phyloP scores from a whole-genome alignment of 768 basidiomycete species.

The Panus rudis region DNA sequence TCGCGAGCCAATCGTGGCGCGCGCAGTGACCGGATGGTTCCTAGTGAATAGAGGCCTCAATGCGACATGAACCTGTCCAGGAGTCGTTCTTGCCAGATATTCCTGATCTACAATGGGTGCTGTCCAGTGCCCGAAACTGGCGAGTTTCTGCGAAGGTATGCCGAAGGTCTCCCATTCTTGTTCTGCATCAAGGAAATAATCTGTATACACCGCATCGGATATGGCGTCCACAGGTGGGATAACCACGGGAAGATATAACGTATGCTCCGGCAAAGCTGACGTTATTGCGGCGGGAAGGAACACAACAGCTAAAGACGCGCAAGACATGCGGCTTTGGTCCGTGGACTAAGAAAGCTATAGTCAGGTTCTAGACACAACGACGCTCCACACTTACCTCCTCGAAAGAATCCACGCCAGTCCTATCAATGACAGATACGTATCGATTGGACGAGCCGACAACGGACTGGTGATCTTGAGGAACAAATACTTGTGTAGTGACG shows the following conservation, averaged over 20 bases:
- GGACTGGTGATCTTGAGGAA: constrained; percentile 20
- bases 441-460: constrained; percentile 22
- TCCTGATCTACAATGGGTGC: constrained; percentile 41
- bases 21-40: too few species aligned
- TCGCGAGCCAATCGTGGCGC: too few species aligned
- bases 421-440: constrained; percentile 34
- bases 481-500: constrained; percentile 18
- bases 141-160: constrained; percentile 18
- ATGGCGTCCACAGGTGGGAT: constrained; percentile 18
- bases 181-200: constrained; percentile 24
- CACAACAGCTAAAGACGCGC: constrained; percentile 61
- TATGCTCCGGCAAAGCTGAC: constrained; percentile 29
- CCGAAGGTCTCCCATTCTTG: constrained; percentile 24
- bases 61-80: constrained; percentile 35
- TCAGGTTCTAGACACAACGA: constrained; percentile 25
- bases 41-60: constrained; percentile 41
- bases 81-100: constrained; percentile 35
- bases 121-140: constrained; percentile 9
- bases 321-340: constrained; percentile 29
- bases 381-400: constrained; percentile 28
- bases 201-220: constrained; percentile 16
- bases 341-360: constrained; percentile 37
- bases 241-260: constrained; percentile 55
- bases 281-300: constrained; percentile 49
- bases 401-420: constrained; percentile 23